These are phyloP conservation scores for Phytophthora citricola DNA, from an alignment of 352 stramenopile species.

Conservation along the genomic window DNA sequence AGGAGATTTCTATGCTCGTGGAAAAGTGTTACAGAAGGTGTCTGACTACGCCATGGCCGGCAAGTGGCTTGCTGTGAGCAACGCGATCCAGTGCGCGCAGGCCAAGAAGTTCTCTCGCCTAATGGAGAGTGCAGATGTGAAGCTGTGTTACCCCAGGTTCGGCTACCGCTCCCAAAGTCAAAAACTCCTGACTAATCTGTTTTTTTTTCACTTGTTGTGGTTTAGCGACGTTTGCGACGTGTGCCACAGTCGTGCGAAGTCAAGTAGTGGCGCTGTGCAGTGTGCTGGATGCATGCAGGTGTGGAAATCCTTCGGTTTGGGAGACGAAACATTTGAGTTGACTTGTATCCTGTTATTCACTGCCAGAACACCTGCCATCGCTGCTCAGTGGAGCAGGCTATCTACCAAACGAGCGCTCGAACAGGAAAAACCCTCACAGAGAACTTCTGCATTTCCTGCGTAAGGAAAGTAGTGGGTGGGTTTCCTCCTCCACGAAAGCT, in stretches of 20 bases:
- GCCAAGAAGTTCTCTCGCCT: slow-evolving; percentile 37
- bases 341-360: background rate
- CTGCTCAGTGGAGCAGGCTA: slow-evolving; percentile 29
- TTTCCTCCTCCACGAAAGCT: slow-evolving; percentile 12
- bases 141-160: slow-evolving; percentile 28
- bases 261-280: slow-evolving; percentile 17
- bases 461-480: slow-evolving; percentile 29
- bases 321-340: background rate
- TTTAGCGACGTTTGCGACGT: slow-evolving; percentile 41
- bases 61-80: slow-evolving; percentile 45
- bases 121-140: slow-evolving; percentile 28
- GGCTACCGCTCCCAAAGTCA: background rate
- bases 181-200: background rate
- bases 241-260: slow-evolving; percentile 30
- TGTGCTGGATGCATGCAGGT: slow-evolving; percentile 42
- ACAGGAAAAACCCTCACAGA: slow-evolving; percentile 30
- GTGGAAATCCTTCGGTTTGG: background rate
- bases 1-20: slow-evolving; percentile 38
- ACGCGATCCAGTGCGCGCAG: slow-evolving; percentile 32
- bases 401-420: slow-evolving; percentile 37
- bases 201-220: background rate
- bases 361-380: slow-evolving; percentile 39
- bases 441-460: slow-evolving; percentile 40
- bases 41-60: slow-evolving; percentile 48
- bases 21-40: slow-evolving; percentile 37